Percentiles rank a stretch among this genome's conserved stretches.
Conservation (phyloP, 1,139 yeast species). For the Nakaseomyces glabratus region DNA sequence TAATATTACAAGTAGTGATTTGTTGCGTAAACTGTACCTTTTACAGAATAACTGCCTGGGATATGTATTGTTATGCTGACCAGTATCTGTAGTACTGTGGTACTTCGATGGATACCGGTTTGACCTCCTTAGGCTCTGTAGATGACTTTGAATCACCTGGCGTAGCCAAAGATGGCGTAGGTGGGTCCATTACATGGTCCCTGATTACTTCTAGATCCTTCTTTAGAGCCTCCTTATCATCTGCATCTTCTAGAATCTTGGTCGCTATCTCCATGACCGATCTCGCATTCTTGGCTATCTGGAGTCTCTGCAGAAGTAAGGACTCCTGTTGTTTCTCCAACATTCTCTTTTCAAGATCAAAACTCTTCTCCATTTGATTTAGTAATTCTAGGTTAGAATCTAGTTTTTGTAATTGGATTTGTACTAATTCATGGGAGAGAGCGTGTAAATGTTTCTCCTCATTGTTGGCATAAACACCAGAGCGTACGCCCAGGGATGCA, state of each 20-base stretch:
- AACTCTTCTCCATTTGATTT: slow-evolving; percentile 62
- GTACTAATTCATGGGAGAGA: slow-evolving; percentile 50
- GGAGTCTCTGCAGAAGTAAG: slow-evolving; percentile 65
- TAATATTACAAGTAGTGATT: no score
- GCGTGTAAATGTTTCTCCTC: slow-evolving; percentile 75
- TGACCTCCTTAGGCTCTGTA: slow-evolving; percentile 34
- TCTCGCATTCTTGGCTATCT: slow-evolving; percentile 37
- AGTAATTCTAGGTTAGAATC: slow-evolving; percentile 69
- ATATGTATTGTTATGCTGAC: slow-evolving; percentile 39
- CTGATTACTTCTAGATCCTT: slow-evolving; percentile 39
- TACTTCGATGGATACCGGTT: slow-evolving; percentile 70
- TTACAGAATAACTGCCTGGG: not conserved
- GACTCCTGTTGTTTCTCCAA: slow-evolving; percentile 75
- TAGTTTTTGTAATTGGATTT: slow-evolving; percentile 63
- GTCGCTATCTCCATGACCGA: slow-evolving; percentile 14
- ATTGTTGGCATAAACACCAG: slow-evolving; percentile 72
- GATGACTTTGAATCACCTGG: slow-evolving; percentile 11
- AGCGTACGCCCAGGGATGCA: slow-evolving; percentile 69
- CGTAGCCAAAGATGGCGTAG: slow-evolving; percentile 24
- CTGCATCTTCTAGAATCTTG: slow-evolving; percentile 19
- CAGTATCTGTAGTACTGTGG: slow-evolving; percentile 85
- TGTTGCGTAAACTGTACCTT: no score
- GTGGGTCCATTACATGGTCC: slow-evolving; percentile 45
- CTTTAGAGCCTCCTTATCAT: slow-evolving; percentile 15
- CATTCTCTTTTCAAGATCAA: slow-evolving; percentile 69